Percentiles rank a stretch among this genome's conserved stretches.
Evolutionary conservation across 352 stramenopile species (phyloP).

Genomic region (Phytophthora parvispora): DNA sequence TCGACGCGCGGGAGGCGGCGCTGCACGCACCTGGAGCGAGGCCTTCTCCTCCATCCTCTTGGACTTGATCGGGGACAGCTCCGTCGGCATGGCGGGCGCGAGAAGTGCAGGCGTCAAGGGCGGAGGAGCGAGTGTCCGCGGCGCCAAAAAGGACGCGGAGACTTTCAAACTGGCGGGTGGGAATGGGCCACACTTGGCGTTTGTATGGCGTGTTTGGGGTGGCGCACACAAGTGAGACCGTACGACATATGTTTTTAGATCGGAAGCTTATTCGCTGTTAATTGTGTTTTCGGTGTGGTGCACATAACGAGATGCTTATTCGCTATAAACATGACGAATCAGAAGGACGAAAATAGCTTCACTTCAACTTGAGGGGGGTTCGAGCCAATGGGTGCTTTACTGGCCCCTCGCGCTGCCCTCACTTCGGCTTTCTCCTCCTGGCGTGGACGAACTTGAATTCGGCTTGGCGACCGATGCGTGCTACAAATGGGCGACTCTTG

Average conservation of each 20-base stretch:
- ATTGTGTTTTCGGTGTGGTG: not conserved
- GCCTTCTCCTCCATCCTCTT: conserved; percentile 88
- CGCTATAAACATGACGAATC: not conserved
- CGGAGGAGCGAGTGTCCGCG: not conserved
- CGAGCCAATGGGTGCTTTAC: too few species aligned
- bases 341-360: not conserved
- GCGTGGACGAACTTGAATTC: not conserved
- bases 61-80: conserved; percentile 86
- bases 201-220: conserved; percentile 8
- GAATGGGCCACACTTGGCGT: conserved; percentile 1
- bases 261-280: not conserved
- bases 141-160: conserved; percentile 21
- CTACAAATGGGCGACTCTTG: not conserved
- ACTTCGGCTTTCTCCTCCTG: not conserved
- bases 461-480: not conserved
- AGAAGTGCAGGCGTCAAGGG: not conserved
- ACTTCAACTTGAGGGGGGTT: not conserved
- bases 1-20: not conserved
- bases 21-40: conserved; percentile 69
- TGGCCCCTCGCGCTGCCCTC: not conserved
- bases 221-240: conserved; percentile 16
- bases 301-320: not conserved
- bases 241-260: conserved; percentile 1
- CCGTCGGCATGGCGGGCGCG: conserved; percentile 49
- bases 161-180: conserved; percentile 24